Evolutionary conservation across 805 yeast genomes (phyloP), one percentile per base, ranked within the genome.

Genomic region (Yueomyces sp.): DNA sequence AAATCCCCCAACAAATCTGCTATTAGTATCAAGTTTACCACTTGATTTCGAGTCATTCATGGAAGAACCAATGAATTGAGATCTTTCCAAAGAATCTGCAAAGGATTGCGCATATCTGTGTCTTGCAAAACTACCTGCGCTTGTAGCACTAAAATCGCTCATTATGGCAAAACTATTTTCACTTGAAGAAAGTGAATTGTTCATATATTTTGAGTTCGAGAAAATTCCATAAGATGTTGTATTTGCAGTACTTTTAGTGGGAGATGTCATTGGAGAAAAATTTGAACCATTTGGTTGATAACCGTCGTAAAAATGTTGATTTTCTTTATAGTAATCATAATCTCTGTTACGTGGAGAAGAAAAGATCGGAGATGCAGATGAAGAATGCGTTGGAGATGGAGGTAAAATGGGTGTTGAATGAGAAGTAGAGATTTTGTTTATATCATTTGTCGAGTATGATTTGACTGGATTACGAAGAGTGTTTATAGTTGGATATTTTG

Each of bases 81-180:
- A 57, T 42, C 53, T 52, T 37, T 59, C 57, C 26, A 56, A 41
- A 28, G 64, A 53, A 39, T 56, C 57, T 7, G 52, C 47, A 44
- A 62, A 57, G 9, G 65, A 56, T 44, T 63, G 64, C 34, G 78
- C 79, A 55, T 66, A 69, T 52, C 73, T 81, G 57, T 85, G 94
- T 54, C 94, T 73, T 40, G 79, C 77, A 46, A 78, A 77, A 31
- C 94, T 83, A 0, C 94, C 94, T 1, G 95, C 94, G 49, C 92
- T 81, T 0, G 95, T 83, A 4, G 95, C 95, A 64, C 92, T 82
- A 48, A 83, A 72, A 57, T 84, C 92, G 34, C 75, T 70, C 62
- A 70, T 59, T 7, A 67, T 55, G 2, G 74, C 67, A 30, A 70
- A 62, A 42, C 70, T 64, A 37, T 58, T 54, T 38, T 60, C 63